Conservation (phyloP, 2,329 filamentous ascomycete genomes). For the Bertia moriformis region DNA sequence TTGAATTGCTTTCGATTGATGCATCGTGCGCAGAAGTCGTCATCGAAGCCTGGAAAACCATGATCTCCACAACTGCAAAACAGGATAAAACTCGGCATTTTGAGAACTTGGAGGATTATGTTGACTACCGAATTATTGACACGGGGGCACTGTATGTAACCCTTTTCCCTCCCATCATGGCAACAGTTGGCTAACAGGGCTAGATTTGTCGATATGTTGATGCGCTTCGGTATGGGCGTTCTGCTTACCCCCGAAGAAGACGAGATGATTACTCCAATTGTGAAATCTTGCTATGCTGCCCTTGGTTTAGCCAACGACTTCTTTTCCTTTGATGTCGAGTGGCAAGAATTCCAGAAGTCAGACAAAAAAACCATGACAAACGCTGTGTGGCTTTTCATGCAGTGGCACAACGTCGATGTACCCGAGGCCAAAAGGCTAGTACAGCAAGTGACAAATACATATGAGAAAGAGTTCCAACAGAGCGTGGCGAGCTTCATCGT, state of each 20-base stretch:
- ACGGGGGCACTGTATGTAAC: neutral
- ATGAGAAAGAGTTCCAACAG: neutral
- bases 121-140: neutral
- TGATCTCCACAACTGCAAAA: neutral
- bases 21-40: neutral
- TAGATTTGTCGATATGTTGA: neutral
- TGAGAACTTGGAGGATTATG: neutral
- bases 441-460: neutral
- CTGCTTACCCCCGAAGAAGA: neutral
- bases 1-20: neutral
- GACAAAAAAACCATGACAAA: neutral
- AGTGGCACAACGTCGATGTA: neutral
- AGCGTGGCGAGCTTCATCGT: neutral
- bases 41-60: neutral
- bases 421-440: neutral
- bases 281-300: neutral
- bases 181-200: no score
- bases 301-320: slow-evolving; percentile 1
- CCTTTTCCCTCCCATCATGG: neutral
- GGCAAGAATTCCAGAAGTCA: neutral
- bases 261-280: neutral
- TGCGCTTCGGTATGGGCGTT: neutral
- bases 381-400: neutral
- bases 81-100: neutral
- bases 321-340: neutral